Base-by-base conservation (phyloP, 805 yeast species). In the Candida yuanshanica region DNA sequence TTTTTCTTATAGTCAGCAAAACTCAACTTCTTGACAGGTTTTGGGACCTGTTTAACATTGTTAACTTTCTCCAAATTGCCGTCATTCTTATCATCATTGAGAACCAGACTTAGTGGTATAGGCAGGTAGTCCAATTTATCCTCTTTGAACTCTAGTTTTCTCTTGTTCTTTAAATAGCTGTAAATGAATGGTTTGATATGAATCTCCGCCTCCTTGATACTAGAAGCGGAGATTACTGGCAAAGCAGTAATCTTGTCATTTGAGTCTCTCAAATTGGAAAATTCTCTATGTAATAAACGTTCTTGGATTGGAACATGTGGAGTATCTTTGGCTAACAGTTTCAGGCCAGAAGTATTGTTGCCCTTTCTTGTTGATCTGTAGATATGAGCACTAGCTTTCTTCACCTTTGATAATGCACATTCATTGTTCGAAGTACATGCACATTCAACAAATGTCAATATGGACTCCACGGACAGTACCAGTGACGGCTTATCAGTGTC, bases 1-100 rank as follows among this genome's bases (percentile, higher is more conserved):
- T 75, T 75, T 67, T 75, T 81, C 59, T 79, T 80, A 58, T 83
- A 83, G 52, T 83, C 91, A 1, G 89, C 89, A 57, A 83, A 77
- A 36, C 86, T 79, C 50, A 83, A 66, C 60, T 82, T 83, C 65
- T 78, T 79, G 21, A 70, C 74, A 11, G 55, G 56, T 21, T 47
- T 46, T 13, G 52, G 46, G 7, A 11, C 21, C 12, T 18, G 20
- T 7, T 20, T 7, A 4, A 10, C 34, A 31, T 20, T 5, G 5
- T 18, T 18, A n/a, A 12, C 21, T 7, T 17, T 17, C 10, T 17
- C 10, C 5, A 31, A 21, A 7, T 21, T 20, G 21, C n/a, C 27
- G 7, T 16, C 12, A 18, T 10, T 36, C 18, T 14, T 26, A 2
- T 16, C 35, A 10, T 38, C 38, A 6, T 43, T 52, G 2, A 48